Percentiles rank a stretch among this genome's conserved stretches.
phyloP scores from a whole-genome alignment of 148 eudicot genomes.

The Pharnaceum exiguum region DNA sequence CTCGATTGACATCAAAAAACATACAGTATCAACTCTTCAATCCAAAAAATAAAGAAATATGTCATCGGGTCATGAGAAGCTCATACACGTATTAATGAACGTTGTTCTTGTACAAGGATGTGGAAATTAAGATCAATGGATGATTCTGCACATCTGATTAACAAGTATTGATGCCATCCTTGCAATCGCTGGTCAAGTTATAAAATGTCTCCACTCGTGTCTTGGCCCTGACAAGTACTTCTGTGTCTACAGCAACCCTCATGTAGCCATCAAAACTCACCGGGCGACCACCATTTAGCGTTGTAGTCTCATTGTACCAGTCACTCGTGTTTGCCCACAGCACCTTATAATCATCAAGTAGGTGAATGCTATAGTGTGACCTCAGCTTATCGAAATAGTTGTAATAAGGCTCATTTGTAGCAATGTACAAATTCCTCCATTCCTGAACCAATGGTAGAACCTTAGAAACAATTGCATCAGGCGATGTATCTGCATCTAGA shows the following conservation, averaged over 20 bases:
- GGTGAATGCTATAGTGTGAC: constrained; percentile 84
- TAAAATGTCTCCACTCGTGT: constrained; percentile 84
- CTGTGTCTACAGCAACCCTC: constrained; percentile 94
- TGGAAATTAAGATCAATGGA: constrained; percentile 11
- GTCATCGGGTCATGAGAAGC: constrained; percentile 5
- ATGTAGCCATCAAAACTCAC: constrained; percentile 90
- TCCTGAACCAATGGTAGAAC: constrained; percentile 51
- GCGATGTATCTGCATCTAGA: constrained; percentile 81
- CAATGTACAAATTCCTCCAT: constrained; percentile 82
- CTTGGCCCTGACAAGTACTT: constrained; percentile 83
- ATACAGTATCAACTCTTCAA: constrained; percentile 3
- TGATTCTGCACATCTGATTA: constrained; percentile 30
- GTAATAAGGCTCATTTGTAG: constrained; percentile 90
- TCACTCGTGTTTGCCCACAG: constrained; percentile 92
- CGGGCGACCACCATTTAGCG: constrained; percentile 62
- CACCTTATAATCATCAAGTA: constrained; percentile 85
- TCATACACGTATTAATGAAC: constrained; percentile 8
- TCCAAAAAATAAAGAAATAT: not conserved
- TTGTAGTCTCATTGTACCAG: constrained; percentile 80
- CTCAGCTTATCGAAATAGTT: constrained; percentile 87
- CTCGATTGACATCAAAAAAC: constrained; percentile 5
- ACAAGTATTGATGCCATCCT: constrained; percentile 83
- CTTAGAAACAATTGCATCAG: constrained; percentile 64
- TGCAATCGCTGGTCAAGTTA: constrained; percentile 87
- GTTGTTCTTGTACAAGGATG: not conserved